Percentiles rank a stretch among this genome's conserved stretches.
Conservation (phyloP, 1,139 yeast genomes). For the Yamadazyma diddensiae region DNA sequence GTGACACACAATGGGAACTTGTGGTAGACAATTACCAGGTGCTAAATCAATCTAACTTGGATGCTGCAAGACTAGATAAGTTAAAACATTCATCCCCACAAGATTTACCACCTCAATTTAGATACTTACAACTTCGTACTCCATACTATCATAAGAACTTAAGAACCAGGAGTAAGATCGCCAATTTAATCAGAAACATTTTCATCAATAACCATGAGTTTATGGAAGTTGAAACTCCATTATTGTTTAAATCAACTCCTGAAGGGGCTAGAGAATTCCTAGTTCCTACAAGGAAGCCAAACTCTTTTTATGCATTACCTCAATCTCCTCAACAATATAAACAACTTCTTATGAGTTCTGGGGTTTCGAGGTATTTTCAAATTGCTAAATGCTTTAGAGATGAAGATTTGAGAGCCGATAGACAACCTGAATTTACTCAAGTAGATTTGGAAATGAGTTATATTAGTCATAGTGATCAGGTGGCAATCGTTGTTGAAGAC, state of each 20-base stretch:
- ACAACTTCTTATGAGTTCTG: slow-evolving; percentile 92
- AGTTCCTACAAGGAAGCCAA: slow-evolving; percentile 76
- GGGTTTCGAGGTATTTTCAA: slow-evolving; percentile 82
- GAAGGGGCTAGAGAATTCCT: slow-evolving; percentile 97
- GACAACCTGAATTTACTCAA: slow-evolving; percentile 98
- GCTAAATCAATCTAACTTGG: slow-evolving; percentile 63
- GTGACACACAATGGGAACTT: slow-evolving; percentile 50
- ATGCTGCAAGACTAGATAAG: slow-evolving; percentile 70
- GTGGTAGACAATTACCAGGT: slow-evolving; percentile 49
- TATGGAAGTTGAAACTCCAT: slow-evolving; percentile 88
- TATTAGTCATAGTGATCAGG: slow-evolving; percentile 63
- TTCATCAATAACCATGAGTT: slow-evolving; percentile 51
- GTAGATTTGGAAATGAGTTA: slow-evolving; percentile 92
- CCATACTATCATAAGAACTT: slow-evolving; percentile 59
- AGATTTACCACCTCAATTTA: slow-evolving; percentile 70
- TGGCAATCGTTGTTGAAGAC: slow-evolving; percentile 61
- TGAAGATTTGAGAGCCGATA: slow-evolving; percentile 89
- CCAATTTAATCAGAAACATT: slow-evolving; percentile 50
- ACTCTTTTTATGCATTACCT: slow-evolving; percentile 81
- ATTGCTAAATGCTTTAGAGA: slow-evolving; percentile 93
- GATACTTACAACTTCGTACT: slow-evolving; percentile 77
- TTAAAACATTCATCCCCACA: slow-evolving; percentile 48
- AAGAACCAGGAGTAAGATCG: slow-evolving; percentile 58
- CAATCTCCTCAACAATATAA: slow-evolving; percentile 98
- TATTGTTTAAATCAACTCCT: slow-evolving; percentile 91